Percentiles rank a stretch among this genome's conserved stretches.
Evolutionary conservation across 805 yeast genomes (phyloP).

Genomic region (Ogataea wickerhamii): DNA sequence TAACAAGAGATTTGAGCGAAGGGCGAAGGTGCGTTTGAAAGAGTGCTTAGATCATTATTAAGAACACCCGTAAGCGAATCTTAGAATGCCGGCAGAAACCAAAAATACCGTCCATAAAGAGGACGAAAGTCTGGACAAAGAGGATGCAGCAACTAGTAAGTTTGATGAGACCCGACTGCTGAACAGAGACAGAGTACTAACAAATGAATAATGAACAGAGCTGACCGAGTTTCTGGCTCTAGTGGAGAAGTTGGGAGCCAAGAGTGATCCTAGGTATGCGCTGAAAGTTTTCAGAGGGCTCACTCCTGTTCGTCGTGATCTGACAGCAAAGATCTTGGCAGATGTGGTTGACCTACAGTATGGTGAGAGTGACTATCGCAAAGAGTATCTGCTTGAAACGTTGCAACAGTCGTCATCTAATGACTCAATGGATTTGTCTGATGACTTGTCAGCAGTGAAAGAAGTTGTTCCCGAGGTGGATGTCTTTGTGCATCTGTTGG

Average conservation of each 20-base stretch:
- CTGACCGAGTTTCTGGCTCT: slow-evolving; percentile 20
- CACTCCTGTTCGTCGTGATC: slow-evolving; percentile 64
- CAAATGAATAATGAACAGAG: slow-evolving; percentile 8
- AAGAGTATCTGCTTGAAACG: slow-evolving; percentile 37
- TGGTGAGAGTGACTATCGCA: slow-evolving; percentile 45
- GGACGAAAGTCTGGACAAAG: slow-evolving; percentile 1
- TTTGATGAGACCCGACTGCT: background rate
- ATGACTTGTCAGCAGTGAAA: slow-evolving; percentile 23
- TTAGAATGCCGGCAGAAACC: slow-evolving; percentile 7
- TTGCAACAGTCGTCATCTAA: slow-evolving; percentile 31
- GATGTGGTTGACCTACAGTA: slow-evolving; percentile 54
- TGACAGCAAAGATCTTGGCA: slow-evolving; percentile 53
- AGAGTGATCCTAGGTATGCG: slow-evolving; percentile 82
- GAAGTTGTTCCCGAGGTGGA: slow-evolving; percentile 75
- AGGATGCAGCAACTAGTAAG: slow-evolving; percentile 15
- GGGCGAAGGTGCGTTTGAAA: too few relatives aligned
- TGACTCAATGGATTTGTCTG: slow-evolving; percentile 34
- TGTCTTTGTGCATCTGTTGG: slow-evolving; percentile 71
- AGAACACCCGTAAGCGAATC: too few relatives aligned
- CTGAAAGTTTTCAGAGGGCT: slow-evolving; percentile 82
- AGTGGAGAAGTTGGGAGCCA: slow-evolving; percentile 36
- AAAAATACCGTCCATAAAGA: slow-evolving; percentile 1
- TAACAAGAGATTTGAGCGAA: too few relatives aligned
- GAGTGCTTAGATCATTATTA: too few relatives aligned
- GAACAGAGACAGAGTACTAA: slow-evolving; percentile 6